phyloP scores from a whole-genome alignment of 306 rosid species.

The Cicer cuneatum region DNA sequence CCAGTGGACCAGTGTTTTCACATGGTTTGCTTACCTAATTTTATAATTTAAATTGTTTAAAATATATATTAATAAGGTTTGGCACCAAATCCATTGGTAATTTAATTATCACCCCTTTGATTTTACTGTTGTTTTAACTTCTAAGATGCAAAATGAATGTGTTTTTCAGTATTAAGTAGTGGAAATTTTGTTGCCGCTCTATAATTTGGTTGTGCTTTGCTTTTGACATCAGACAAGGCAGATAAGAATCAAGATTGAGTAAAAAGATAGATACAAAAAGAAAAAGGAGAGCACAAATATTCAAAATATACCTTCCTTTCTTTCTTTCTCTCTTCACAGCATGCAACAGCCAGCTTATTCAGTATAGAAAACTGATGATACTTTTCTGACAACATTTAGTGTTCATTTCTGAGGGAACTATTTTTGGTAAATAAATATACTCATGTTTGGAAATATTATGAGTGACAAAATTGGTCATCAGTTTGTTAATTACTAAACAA shows the following conservation, averaged over 20 bases:
- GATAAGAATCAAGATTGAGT: conserved; percentile 27
- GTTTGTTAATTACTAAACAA: too few species aligned
- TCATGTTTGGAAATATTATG: too few species aligned
- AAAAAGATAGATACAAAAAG: background rate
- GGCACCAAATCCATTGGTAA: conserved; percentile 39
- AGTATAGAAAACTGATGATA: conserved; percentile 25
- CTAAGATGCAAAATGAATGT: conserved; percentile 27
- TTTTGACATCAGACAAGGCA: conserved; percentile 54
- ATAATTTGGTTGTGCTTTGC: conserved; percentile 50
- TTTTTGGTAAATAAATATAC: background rate
- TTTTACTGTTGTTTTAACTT: conserved; percentile 36
- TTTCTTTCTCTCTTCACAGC: conserved; percentile 8
- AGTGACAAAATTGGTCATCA: too few species aligned
- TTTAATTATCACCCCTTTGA: background rate
- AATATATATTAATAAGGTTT: conserved; percentile 26
- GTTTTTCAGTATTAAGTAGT: conserved; percentile 34
- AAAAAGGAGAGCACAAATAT: conserved; percentile 31
- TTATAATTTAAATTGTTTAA: conserved; percentile 33
- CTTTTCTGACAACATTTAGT: conserved; percentile 39
- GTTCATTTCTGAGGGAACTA: conserved; percentile 1
- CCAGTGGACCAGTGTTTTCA: background rate
- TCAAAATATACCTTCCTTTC: conserved; percentile 34
- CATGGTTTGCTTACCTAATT: conserved; percentile 50
- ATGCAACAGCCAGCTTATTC: conserved; percentile 34
- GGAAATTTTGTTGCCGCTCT: conserved; percentile 54